Evolutionary conservation across 2,329 filamentous ascomycete genomes (phyloP).

Genomic region (Periconia digitata): DNA sequence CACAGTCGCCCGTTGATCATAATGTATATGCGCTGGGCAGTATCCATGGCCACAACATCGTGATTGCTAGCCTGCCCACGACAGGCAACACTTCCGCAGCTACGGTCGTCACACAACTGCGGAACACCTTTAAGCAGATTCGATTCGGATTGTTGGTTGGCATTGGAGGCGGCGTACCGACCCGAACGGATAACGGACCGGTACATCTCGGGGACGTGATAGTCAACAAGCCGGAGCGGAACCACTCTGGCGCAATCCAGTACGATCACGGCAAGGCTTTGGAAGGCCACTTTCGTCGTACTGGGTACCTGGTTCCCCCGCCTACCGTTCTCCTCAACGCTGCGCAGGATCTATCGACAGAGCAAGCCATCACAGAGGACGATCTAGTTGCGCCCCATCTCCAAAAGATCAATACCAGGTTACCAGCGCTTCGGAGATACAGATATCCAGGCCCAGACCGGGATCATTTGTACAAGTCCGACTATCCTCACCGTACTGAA

Average conservation of each 20-base stretch:
- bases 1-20: neutral
- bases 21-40: neutral
- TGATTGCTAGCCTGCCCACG: neutral
- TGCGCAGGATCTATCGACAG: neutral
- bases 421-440: neutral
- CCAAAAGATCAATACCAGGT: neutral
- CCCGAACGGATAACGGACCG: neutral
- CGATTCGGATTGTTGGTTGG: neutral
- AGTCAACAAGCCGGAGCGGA: conserved; percentile 1
- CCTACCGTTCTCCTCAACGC: neutral
- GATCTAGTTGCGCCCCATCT: neutral
- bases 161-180: conserved; percentile 18
- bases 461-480: neutral
- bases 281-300: neutral
- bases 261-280: conserved; percentile 4
- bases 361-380: neutral
- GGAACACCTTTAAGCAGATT: neutral
- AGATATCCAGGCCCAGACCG: neutral
- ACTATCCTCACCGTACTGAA: neutral
- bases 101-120: neutral
- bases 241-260: conserved; percentile 7
- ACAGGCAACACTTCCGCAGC: neutral
- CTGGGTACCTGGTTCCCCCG: neutral
- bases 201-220: conserved; percentile 3
- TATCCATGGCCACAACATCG: conserved; percentile 1